phyloP scores from a whole-genome alignment of 2,329 filamentous ascomycete species.

The Apiospora sp. region DNA sequence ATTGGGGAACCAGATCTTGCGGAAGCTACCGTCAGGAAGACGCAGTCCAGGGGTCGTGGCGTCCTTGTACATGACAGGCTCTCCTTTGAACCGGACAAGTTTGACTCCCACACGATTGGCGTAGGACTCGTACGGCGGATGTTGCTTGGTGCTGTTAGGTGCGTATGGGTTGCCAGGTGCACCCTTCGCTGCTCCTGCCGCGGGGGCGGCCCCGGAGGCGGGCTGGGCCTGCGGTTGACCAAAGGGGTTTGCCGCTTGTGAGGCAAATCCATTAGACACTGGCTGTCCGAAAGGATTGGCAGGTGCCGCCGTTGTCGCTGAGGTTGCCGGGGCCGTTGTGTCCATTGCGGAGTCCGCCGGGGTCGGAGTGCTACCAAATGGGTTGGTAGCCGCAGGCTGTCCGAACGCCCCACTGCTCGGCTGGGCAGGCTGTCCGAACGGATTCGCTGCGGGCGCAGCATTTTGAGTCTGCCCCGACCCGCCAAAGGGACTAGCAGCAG shows the following conservation, averaged over 20 bases:
- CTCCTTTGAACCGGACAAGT: slow-evolving; percentile 69
- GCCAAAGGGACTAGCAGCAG: slow-evolving; percentile 40
- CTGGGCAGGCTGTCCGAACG: slow-evolving; percentile 41
- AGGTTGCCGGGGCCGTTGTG: slow-evolving; percentile 31
- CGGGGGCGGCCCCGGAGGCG: slow-evolving; percentile 30
- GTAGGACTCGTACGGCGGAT: slow-evolving; percentile 55
- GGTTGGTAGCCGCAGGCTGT: slow-evolving; percentile 35
- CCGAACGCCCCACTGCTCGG: slow-evolving; percentile 44
- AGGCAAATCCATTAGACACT: slow-evolving; percentile 30
- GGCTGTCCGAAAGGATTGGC: slow-evolving; percentile 40
- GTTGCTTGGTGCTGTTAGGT: slow-evolving; percentile 52
- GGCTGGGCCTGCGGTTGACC: slow-evolving; percentile 31
- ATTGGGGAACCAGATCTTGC: slow-evolving; percentile 76
- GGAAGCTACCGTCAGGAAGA: slow-evolving; percentile 60
- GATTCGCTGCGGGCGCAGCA: slow-evolving; percentile 36
- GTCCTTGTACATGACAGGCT: slow-evolving; percentile 65
- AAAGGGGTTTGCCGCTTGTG: slow-evolving; percentile 37
- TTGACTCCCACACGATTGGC: slow-evolving; percentile 51
- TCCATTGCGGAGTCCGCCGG: slow-evolving; percentile 37
- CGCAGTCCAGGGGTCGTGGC: slow-evolving; percentile 36
- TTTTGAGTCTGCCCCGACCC: slow-evolving; percentile 27
- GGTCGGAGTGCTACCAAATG: slow-evolving; percentile 40
- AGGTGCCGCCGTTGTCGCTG: slow-evolving; percentile 32
- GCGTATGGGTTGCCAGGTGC: slow-evolving; percentile 50
- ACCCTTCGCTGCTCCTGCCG: slow-evolving; percentile 31